phyloP scores from a whole-genome alignment of 768 basidiomycete genomes.

The Hortiboletus flavorubellus region DNA sequence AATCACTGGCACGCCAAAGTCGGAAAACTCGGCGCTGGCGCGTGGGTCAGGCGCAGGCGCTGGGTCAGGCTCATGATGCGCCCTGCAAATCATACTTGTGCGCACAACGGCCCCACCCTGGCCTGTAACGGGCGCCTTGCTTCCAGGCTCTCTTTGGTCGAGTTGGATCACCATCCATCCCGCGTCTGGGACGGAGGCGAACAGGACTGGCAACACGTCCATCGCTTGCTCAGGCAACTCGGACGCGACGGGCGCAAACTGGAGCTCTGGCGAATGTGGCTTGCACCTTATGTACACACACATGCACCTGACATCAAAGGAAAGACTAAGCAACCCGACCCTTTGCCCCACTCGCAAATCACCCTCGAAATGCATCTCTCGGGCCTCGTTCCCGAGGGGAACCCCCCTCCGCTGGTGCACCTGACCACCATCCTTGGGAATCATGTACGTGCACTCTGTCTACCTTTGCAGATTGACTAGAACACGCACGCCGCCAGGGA shows the following conservation, averaged over 20 bases:
- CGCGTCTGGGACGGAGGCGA: constrained; percentile 57
- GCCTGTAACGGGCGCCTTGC: background rate
- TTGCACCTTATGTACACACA: constrained; percentile 38
- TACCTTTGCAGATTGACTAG: constrained; percentile 1
- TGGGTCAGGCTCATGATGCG: constrained; percentile 86
- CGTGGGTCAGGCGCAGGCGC: constrained; percentile 74
- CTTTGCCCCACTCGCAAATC: constrained; percentile 4
- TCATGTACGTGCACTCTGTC: constrained; percentile 49
- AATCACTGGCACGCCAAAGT: constrained; percentile 64
- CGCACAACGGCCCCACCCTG: background rate
- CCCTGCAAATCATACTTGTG: constrained; percentile 38
- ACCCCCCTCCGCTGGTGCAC: constrained; percentile 36
- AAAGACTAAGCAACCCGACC: constrained; percentile 44
- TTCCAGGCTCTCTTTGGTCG: constrained; percentile 16
- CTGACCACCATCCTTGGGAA: constrained; percentile 50
- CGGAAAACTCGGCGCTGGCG: constrained; percentile 58
- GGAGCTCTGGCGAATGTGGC: constrained; percentile 75
- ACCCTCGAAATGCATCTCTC: constrained; percentile 8
- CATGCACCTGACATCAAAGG: constrained; percentile 25
- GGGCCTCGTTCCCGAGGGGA: constrained; percentile 7
- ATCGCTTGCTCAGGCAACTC: constrained; percentile 46
- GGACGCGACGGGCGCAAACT: constrained; percentile 70
- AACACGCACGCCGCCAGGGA: constrained; percentile 40
- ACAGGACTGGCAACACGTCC: constrained; percentile 61
- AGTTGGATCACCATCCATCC: constrained; percentile 23